phyloP scores from a whole-genome alignment of 2,329 filamentous ascomycete species.

The Capronia coronata region DNA sequence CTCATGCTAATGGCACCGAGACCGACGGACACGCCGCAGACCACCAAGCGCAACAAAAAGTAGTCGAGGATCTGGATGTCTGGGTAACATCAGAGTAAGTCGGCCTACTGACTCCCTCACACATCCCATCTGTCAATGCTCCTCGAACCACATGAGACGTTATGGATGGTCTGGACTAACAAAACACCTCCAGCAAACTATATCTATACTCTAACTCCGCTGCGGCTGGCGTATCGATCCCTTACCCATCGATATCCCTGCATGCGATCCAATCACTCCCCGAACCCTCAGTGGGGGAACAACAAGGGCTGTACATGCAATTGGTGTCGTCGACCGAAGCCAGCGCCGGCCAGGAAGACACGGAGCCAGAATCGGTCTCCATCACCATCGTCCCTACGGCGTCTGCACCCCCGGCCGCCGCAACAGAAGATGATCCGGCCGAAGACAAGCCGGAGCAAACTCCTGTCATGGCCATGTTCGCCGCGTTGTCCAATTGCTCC shows the following conservation, averaged over 20 bases:
- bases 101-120: too few relatives aligned
- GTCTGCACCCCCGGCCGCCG: constrained; percentile 22
- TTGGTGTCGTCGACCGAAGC: constrained; percentile 33
- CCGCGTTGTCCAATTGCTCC: constrained; percentile 43
- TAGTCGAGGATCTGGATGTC: constrained; percentile 38
- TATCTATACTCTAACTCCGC: constrained; percentile 37
- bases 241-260: constrained; percentile 45
- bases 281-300: constrained; percentile 29
- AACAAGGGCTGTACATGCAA: constrained; percentile 46
- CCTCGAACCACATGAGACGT: too few relatives aligned
- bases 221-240: constrained; percentile 39
- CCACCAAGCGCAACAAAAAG: constrained; percentile 25
- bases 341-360: constrained; percentile 31
- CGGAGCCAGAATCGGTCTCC: constrained; percentile 39
- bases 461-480: constrained; percentile 39
- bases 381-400: constrained; percentile 40
- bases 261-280: constrained; percentile 44
- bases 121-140: too few relatives aligned
- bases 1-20: constrained; percentile 19
- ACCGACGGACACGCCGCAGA: constrained; percentile 18
- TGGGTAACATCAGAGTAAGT: constrained; percentile 47
- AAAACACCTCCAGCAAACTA: constrained; percentile 36
- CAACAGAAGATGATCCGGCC: constrained; percentile 26
- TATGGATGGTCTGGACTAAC: too few relatives aligned
- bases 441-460: constrained; percentile 34